Evolutionary conservation across 768 basidiomycete species (phyloP).

Genomic region (Rickenella mellea): DNA sequence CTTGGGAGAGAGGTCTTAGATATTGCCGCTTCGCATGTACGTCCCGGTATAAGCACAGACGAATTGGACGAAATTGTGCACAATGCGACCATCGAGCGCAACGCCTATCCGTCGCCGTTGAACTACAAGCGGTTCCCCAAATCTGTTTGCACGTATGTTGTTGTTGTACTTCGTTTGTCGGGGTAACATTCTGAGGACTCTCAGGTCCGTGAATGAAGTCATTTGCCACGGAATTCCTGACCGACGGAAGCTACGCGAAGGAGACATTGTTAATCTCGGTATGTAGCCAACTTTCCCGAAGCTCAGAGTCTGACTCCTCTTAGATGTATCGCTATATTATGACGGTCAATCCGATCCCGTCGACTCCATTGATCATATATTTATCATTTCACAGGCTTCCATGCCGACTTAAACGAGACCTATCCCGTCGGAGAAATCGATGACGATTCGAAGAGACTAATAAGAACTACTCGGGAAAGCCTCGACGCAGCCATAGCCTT

Average conservation of each 20-base stretch:
- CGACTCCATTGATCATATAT: constrained; percentile 2
- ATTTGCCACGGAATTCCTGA: constrained; percentile 98
- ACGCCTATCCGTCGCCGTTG: constrained; percentile 89
- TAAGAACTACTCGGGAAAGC: constrained; percentile 72
- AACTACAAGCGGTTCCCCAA: constrained; percentile 90
- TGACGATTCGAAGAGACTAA: constrained; percentile 73
- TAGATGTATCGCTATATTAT: constrained; percentile 76
- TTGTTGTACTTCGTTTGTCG: neutral
- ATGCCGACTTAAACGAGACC: constrained; percentile 88
- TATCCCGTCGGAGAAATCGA: constrained; percentile 85
- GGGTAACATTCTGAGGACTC: neutral
- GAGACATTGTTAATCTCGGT: constrained; percentile 96
- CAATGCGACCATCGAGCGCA: constrained; percentile 80
- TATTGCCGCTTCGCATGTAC: constrained; percentile 73
- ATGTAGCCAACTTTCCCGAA: no score
- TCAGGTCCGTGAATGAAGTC: constrained; percentile 84
- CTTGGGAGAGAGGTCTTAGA: constrained; percentile 90
- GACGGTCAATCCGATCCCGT: constrained; percentile 61
- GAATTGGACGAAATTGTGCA: constrained; percentile 93
- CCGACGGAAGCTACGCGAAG: constrained; percentile 71
- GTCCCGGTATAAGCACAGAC: constrained; percentile 93
- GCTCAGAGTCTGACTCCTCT: neutral
- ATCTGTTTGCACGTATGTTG: constrained; percentile 87
- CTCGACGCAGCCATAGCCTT: constrained; percentile 84
- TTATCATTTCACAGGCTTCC: constrained; percentile 49